phyloP scores from a whole-genome alignment of 2,329 filamentous ascomycete species.

The Cladosporium sp. region DNA sequence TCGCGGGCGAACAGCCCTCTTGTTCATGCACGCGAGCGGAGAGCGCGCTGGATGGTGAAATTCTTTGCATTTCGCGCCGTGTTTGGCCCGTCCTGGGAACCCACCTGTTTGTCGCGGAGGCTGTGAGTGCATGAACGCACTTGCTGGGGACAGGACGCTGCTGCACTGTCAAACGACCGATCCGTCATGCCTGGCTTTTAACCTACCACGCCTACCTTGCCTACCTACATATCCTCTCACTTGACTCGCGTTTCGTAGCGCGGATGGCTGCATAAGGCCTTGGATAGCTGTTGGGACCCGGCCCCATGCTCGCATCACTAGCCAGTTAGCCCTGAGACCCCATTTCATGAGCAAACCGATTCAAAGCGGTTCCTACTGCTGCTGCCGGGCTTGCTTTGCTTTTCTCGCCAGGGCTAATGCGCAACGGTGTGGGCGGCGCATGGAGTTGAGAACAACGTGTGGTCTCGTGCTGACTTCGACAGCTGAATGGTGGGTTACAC shows the following conservation, averaged over 20 bases:
- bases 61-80: too few species aligned
- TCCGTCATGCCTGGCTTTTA: too few species aligned
- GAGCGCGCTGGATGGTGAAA: too few species aligned
- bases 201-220: too few species aligned
- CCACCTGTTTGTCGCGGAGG: background rate
- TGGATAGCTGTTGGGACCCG: constrained; percentile 3
- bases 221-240: too few species aligned
- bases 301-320: background rate
- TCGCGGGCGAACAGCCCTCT: too few species aligned
- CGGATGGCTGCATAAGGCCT: constrained; percentile 4
- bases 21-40: constrained; percentile 4
- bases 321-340: too few species aligned
- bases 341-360: constrained; percentile 2
- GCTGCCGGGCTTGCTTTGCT: too few species aligned
- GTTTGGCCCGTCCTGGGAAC: too few species aligned
- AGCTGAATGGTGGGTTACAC: constrained; percentile 1
- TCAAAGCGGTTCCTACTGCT: background rate
- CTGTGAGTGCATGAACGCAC: constrained; percentile 8
- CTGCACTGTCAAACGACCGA: too few species aligned
- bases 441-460: constrained; percentile 6
- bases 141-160: too few species aligned
- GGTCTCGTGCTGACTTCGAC: background rate
- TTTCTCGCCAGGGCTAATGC: constrained; percentile 5
- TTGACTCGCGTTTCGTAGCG: background rate
- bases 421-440: constrained; percentile 6